Base-by-base conservation (phyloP, 768 basidiomycete species). In the Royoungia palumana region DNA sequence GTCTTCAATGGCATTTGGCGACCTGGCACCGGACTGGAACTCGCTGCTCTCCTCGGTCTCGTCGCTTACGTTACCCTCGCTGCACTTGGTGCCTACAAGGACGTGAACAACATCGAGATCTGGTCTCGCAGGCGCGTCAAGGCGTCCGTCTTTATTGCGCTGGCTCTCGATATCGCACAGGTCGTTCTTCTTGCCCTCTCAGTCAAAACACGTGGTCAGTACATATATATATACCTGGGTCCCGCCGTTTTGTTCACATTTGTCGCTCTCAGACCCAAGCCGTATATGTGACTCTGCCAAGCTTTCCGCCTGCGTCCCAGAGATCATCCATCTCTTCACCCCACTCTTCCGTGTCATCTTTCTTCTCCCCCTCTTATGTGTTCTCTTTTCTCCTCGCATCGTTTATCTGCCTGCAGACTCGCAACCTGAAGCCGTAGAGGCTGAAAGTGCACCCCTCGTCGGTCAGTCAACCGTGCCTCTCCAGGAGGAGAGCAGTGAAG, bases 71-170 rank as follows among this genome's bases (percentile, higher is more conserved):
- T 81, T 30, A 84, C 85, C 32, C 71, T 92, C 41, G 85, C 88
- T 13, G 81, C 82, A 10, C 70, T 89, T 37, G 89, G 89, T 9
- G 76, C 86, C 12, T 90, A 82, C 80, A 89, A 91, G 67, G 88
- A 89, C 53, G 71, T 86, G 46, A 76, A 80, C 25, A 85, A 85
- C 30, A 75, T 83, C 30, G 73, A 80, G 34, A 80, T 88, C 16
- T 89, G 86, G 87, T 75, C 73, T 28, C 62, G 80, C 57, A 79
- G 63, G 52, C 76, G 81, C 40, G 65, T 89, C 57, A 87, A 75
- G 63, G 38, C 71, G 7, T 75, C 80, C 37, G 67, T 87, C 28
- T 63, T 77, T 17, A 53, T 75, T 37, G 76, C 85, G 11, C 65
- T 88, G 39, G 70, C 63, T 6, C 61, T 87, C 44, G 90, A 91